Evolutionary conservation across 225 moss, liverwort and hornwort species (phyloP), one percentile per base, ranked within the genome.

Genomic region (Sphagnum contortum): DNA sequence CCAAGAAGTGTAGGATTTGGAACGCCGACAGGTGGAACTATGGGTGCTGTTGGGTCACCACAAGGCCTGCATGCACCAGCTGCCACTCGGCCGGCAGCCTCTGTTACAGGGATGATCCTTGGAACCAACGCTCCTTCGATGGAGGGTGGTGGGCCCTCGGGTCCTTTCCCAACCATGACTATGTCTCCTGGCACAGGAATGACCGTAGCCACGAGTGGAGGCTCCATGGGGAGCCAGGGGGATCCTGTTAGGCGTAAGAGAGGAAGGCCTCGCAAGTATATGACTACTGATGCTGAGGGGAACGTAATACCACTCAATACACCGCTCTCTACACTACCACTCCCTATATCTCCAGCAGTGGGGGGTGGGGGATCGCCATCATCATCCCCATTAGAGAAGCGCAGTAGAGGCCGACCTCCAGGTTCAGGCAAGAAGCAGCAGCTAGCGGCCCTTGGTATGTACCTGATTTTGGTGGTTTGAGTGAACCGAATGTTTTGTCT

Each of bases 181-280:
- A 69, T 80, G 66, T 6, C 63, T 4, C 49, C 63, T 49, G 73
- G 76, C 73, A 69, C 77, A 70, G 77, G 71, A 48, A 69, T 76
- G 65, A 74, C 70, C 68, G 29, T 29, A 0, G 84, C 86, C 74
- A 81, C 89, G 70, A 61, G 54, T 48, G 73, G 74, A 10, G 71
- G 72, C 56, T 64, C 83, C 53, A 70, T 62, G 44, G 12, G 29
- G 29, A 29, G 61, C 5, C 84, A 82, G 11, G 69, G 75, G 45
- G 93, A 93, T 70, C 83, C 93, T 66, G 86, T 76, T 0, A 98
- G 93, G 72, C 80, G 91, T 69, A 98, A 98, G 76, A 80, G 93
- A 77, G 98, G 98, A 46, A 86, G 98, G 74, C 98, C 98, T 58
- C 83, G 98, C 57, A 98, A 98, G 70, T 91, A 93, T 71, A 71